Percentiles rank a stretch among this genome's conserved stretches.
Evolutionary conservation across 768 basidiomycete genomes (phyloP).

Genomic region (Hydnomerulius pinastri): DNA sequence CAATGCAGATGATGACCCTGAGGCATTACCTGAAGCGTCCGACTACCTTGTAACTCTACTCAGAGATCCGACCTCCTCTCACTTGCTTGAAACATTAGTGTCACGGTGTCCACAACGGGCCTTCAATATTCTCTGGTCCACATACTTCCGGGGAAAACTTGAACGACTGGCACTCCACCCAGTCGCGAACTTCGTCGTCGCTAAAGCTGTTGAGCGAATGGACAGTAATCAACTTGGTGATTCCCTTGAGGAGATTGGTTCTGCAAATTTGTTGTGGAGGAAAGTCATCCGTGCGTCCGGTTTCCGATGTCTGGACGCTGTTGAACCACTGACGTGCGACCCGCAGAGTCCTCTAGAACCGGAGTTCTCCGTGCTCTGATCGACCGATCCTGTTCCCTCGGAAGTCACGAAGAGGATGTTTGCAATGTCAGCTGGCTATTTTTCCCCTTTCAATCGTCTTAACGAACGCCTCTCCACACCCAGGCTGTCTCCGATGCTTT

Average conservation of each 20-base stretch:
- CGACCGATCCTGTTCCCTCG: constrained; percentile 60
- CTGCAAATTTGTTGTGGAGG: constrained; percentile 50
- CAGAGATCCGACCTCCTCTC: constrained; percentile 85
- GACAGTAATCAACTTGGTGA: constrained; percentile 54
- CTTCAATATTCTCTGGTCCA: constrained; percentile 71
- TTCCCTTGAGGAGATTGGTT: constrained; percentile 64
- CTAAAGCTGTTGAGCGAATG: constrained; percentile 70
- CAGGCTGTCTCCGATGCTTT: constrained; percentile 67
- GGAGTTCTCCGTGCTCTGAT: constrained; percentile 79
- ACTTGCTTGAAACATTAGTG: constrained; percentile 84
- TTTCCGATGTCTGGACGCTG: background rate
- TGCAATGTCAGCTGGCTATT: constrained; percentile 55
- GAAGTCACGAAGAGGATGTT: constrained; percentile 48
- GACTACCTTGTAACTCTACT: constrained; percentile 84
- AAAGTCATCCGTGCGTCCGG: constrained; percentile 68
- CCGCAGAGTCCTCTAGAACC: constrained; percentile 63
- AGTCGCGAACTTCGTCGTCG: constrained; percentile 92
- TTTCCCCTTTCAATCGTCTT: background rate
- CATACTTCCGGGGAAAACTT: constrained; percentile 78
- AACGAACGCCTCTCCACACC: constrained; percentile 8
- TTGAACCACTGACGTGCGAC: constrained; percentile 6
- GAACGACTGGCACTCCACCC: constrained; percentile 79
- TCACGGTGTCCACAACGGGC: constrained; percentile 56
- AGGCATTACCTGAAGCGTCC: constrained; percentile 49
- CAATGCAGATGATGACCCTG: constrained; percentile 41